Evolutionary conservation across 208 protist species (phyloP), one percentile per base, ranked within the genome.

Genomic region (Crithidia bombi): DNA sequence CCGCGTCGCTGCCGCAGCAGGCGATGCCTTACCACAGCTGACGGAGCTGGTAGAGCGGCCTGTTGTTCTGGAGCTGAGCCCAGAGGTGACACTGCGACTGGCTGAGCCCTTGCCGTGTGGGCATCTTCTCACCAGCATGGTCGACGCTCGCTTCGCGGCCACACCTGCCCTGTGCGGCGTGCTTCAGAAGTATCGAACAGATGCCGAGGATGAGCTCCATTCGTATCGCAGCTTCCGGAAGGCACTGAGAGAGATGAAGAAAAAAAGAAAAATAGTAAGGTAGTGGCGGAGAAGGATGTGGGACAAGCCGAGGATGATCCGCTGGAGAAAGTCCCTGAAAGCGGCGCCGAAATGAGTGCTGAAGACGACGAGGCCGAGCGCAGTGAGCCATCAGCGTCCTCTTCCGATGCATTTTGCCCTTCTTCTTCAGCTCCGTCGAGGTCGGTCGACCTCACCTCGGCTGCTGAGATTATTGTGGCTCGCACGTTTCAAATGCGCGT

Each of bases 81-180:
- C 78, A 12, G 44, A 35, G 9, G 79, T 77, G 30, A 83, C 87
- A 39, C 75, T 94, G 78, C 67, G 59, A 17, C 35, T 75, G 10
- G 78, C 86, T 1, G 86, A 90, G 44, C 73, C 87, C 52, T 73
- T 94, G 15, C 89, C 89, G 17, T 90, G 86, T 33, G 86, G 89
- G 2, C 78, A 92, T 61, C 71, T 73, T 26, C 79, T 94, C 21
- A 30, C 33, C 6, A 50, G 74, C 1, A 55, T 72, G 49, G 26
- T 94, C 7, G 50, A 71, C 15, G 23, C 55, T 19, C 28, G 57
- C 3, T 50, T 85, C 30, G 69, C 78, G 21, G 56, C 30, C 15
- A 79, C 74, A 6, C 79, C 71, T 5, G 70, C 62, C 6, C 70
- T 92, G 28, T 49, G 55, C n/a, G 61, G 12, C n/a, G 35, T 92